Evolutionary conservation across 208 protist genomes (phyloP).

Genomic region (Acanthamoeba royreba): DNA sequence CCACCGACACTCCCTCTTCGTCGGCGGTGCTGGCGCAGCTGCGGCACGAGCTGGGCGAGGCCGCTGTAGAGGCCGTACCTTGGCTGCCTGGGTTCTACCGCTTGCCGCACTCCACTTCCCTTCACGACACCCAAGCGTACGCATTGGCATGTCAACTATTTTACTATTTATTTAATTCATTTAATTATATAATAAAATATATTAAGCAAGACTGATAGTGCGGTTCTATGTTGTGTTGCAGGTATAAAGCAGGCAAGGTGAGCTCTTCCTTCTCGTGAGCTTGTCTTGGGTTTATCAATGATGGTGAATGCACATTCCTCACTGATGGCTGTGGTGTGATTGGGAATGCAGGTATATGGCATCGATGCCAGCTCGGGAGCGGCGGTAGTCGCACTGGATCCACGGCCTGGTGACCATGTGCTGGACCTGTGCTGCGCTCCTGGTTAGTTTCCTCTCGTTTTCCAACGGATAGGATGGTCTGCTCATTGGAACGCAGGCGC

Average conservation of each 20-base stretch:
- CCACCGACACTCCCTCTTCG: not conserved
- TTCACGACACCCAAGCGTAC: not conserved
- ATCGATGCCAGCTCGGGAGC: constrained; percentile 66
- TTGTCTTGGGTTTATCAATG: too few species aligned
- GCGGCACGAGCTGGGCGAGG: not conserved
- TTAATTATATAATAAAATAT: not conserved
- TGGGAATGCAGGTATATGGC: constrained; percentile 67
- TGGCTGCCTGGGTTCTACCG: constrained; percentile 31
- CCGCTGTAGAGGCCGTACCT: not conserved
- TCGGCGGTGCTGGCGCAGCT: not conserved
- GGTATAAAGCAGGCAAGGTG: constrained; percentile 1
- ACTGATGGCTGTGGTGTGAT: too few species aligned
- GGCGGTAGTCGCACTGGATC: constrained; percentile 57
- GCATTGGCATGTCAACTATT: not conserved
- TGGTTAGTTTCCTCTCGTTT: not conserved
- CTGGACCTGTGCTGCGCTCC: constrained; percentile 75
- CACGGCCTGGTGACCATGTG: constrained; percentile 56
- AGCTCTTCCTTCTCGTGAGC: too few species aligned
- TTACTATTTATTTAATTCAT: not conserved
- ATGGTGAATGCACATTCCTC: too few species aligned
- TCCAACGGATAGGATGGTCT: too few species aligned
- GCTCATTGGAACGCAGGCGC: too few species aligned
- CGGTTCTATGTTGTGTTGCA: not conserved
- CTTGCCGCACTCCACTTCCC: not conserved
- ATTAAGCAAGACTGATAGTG: not conserved